Base-by-base conservation (phyloP, 169 alveolate species). In the Cryptosporidium felis region DNA sequence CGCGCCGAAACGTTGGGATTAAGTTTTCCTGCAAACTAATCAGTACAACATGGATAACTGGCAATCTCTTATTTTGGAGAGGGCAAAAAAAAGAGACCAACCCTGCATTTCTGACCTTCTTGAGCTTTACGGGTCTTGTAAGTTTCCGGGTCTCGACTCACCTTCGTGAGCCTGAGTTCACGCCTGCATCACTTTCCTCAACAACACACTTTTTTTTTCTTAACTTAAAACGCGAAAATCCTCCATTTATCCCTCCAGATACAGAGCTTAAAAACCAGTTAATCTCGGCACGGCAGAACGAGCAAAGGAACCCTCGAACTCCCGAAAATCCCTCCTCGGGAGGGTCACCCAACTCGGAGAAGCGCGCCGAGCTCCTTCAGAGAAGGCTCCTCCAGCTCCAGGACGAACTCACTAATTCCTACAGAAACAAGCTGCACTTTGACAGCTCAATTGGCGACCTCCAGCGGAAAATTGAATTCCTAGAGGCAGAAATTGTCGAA, bases 41-140 rank as follows among this genome's bases (percentile, higher is more conserved):
- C 36, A 3, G 18, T 3, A 49, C 38, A 9, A n/a, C n/a, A 53
- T 53, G 80, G 6, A 32, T 12, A 41, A 74, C 21, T 74, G 85
- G 85, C 60, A 56, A 14, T 49, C 65, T 32, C 32, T 53, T 18
- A 26, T 74, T 2, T 5, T 49, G n/a, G 56, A 74, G 26, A 32
- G 65, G 23, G 60, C 23, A 10, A 42, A 51, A 34, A 30, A 74
- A 18, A 74, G 74, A 16, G 61, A 74, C n/a, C 63, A 53, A 38
- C 85, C 67, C 26, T 18, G 34, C 10, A 34, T 36, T 16, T 34
- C 85, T 38, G 85, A 74, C 40, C 65, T 74, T 18, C 59, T 74
- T 9, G 85, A 32, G 34, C 51, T 74, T 30, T 74, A 74, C 14
- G 85, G 42, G 18, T 74, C 85, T 3, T 74, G 85, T 74, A 74